Base-by-base conservation (phyloP, 139 green algal species). In the Tetratostichococcus sp. region DNA sequence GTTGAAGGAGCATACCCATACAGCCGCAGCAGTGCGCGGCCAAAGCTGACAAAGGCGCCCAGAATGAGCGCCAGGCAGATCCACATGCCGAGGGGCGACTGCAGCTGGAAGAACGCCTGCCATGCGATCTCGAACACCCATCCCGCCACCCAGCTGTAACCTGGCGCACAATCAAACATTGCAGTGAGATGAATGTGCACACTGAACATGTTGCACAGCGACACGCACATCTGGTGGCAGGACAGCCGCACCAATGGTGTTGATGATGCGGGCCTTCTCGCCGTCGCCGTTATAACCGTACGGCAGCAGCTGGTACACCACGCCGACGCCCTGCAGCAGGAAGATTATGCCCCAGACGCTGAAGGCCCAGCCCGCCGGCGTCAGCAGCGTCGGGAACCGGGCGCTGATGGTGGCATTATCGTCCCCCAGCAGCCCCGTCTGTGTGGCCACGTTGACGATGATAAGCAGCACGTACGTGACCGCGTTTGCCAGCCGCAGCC, bases 341-440 rank as follows among this genome's bases (percentile, higher is more conserved):
- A 89, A 93, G 22, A 93, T 93, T 0, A 91, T 0, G 23, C 85
- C 85, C 88, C 88, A 93, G 16, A 93, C 91, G 26, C 72, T 75
- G 67, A 89, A 89, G 0, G 86, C 83, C 85, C 83, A 90, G 5
- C 86, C 86, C 11, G 86, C 72, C 23, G 87, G 81, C 2, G 83
- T 91, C 17, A 91, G 59, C 2, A 82, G 83, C 35, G 84, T 87
- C 1, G 23, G 35, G 39, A 76, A 90, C 31, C 80, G 69, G 16
- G 42, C 43, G 35, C 77, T 83, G n/a, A 90, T 74, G 31, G 82
- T 67, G 33, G 73, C 73, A 23, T 91, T 91, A 8, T 79, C 86
- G 2, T 75, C 77, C 6, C 87, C 86, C 4, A 91, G 74, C 4
- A 76, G 43, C 1, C 87, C 86, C 11, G 65, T 75, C 23, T 72